Conservation (phyloP, 2,329 filamentous ascomycete species). For the Hymenoscyphus scutula region DNA sequence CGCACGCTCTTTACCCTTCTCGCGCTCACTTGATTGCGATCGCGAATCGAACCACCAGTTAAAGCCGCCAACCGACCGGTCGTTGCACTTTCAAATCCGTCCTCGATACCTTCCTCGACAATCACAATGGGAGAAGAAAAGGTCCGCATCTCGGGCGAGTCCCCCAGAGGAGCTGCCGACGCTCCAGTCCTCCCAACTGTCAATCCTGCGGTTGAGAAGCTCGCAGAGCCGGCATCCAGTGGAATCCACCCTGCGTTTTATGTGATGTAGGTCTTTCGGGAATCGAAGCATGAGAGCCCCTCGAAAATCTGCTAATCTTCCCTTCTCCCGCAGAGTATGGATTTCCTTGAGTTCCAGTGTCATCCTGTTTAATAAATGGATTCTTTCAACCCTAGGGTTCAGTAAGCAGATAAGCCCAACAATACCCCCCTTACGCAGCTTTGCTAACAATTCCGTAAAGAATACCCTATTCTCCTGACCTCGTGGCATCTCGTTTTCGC, state of each 20-base stretch:
- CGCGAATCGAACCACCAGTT: conserved; percentile 23
- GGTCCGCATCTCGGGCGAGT: conserved; percentile 77
- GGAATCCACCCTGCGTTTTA: conserved; percentile 67
- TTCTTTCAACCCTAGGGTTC: conserved; percentile 82
- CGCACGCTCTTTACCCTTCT: conserved; percentile 20
- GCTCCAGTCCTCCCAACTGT: conserved; percentile 72
- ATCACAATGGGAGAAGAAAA: conserved; percentile 72
- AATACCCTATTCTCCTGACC: conserved; percentile 77
- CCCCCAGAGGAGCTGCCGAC: conserved; percentile 56
- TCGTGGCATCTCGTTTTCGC: conserved; percentile 96
- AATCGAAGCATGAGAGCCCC: not conserved
- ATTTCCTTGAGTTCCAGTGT: conserved; percentile 89
- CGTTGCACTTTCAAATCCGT: not conserved
- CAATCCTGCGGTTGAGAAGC: conserved; percentile 67
- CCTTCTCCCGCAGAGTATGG: conserved; percentile 64
- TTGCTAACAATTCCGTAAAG: conserved; percentile 44
- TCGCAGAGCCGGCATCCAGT: conserved; percentile 46
- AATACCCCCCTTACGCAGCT: not conserved
- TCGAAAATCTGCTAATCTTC: conserved; percentile 20
- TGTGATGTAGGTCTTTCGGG: conserved; percentile 56
- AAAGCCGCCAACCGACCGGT: conserved; percentile 11
- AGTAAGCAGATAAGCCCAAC: conserved; percentile 50
- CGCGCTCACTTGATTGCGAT: conserved; percentile 23
- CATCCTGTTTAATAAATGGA: conserved; percentile 99
- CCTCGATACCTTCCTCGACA: conserved; percentile 17